These are phyloP conservation scores for Colletotrichum sp. DNA, from an alignment of 2,329 filamentous ascomycete species.

Conservation along the genomic window DNA sequence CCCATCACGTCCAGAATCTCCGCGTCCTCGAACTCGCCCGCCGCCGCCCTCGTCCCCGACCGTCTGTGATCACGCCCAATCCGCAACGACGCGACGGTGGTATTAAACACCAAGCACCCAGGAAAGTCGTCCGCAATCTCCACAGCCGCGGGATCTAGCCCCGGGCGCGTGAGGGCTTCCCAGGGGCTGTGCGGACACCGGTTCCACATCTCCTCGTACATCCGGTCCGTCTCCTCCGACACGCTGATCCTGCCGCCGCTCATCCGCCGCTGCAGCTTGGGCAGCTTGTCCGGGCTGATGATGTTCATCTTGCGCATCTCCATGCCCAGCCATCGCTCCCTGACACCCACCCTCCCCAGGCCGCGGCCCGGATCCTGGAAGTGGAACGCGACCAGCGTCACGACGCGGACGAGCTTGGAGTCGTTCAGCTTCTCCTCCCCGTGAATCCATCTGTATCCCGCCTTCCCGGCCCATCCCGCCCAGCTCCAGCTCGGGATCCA, in stretches of 20 bases:
- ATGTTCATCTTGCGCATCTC: background rate
- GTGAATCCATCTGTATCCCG: background rate
- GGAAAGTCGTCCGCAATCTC: background rate
- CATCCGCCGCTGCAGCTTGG: background rate
- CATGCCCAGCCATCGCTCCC: background rate
- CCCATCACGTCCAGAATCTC: constrained; percentile 2
- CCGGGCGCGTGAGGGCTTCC: background rate
- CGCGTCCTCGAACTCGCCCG: background rate
- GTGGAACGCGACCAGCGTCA: background rate
- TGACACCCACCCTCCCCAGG: background rate
- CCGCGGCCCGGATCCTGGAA: background rate
- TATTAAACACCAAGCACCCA: background rate
- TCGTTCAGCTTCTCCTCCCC: background rate
- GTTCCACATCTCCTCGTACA: background rate
- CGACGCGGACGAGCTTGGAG: background rate
- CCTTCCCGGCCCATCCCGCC: background rate
- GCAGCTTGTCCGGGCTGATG: background rate
- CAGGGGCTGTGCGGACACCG: background rate
- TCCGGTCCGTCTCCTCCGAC: background rate
- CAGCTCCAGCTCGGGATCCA: constrained; percentile 9
- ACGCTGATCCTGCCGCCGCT: background rate
- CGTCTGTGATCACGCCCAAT: background rate
- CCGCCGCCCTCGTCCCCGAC: background rate
- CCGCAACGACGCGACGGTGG: background rate
- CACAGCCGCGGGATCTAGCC: background rate